phyloP scores from a whole-genome alignment of 208 protist genomes.

The Leishmania guyanensis region DNA sequence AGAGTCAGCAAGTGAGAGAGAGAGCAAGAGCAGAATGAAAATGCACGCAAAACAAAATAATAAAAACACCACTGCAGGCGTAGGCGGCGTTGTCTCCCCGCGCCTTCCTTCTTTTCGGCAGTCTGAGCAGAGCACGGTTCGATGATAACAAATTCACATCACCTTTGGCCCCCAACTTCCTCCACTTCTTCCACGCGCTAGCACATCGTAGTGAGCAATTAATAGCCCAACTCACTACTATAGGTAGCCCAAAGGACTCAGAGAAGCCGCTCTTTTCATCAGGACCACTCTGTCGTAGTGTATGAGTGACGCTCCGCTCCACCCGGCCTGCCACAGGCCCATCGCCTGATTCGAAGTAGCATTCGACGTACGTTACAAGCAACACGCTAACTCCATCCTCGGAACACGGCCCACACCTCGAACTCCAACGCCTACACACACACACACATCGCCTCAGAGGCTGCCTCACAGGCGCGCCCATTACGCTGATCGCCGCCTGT shows the following conservation, averaged over 20 bases:
- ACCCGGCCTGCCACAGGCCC: neutral
- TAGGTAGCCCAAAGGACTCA: neutral
- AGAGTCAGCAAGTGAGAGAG: neutral
- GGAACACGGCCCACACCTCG: neutral
- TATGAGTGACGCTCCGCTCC: no score
- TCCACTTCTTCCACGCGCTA: neutral
- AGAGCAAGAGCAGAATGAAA: neutral
- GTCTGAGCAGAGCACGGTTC: no score
- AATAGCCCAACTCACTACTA: constrained; percentile 22
- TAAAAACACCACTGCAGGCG: neutral
- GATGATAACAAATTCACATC: no score
- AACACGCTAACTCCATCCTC: neutral
- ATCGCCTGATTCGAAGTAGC: neutral
- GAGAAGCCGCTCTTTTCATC: neutral
- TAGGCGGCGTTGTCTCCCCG: neutral
- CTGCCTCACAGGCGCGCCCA: no score
- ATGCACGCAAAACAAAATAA: neutral
- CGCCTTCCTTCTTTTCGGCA: neutral
- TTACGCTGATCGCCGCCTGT: no score
- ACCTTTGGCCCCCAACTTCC: neutral
- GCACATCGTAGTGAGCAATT: constrained; percentile 5
- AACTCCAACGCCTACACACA: neutral
- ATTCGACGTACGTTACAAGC: no score
- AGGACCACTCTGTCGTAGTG: no score
- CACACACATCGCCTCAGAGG: neutral